These are phyloP conservation scores for Staphylotrichum tortipilum DNA, from an alignment of 495 filamentous ascomycete genomes.

Conservation along the genomic window DNA sequence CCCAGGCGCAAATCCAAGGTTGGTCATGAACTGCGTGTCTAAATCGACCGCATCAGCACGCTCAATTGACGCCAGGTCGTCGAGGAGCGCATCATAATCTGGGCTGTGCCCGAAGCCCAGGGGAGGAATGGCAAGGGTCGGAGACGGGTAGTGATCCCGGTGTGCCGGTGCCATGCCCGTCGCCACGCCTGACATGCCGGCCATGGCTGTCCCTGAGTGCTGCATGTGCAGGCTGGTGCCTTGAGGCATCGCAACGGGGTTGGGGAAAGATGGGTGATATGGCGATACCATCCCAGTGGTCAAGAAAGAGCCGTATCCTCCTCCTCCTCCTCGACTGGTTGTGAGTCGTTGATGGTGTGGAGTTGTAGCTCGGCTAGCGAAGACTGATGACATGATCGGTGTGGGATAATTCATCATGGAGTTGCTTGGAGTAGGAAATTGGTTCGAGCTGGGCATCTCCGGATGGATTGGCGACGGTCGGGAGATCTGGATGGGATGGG, in stretches of 20 bases:
- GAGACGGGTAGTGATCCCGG: conserved; percentile 16
- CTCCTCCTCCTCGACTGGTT: too few relatives aligned
- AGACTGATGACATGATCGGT: not conserved
- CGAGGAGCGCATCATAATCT: conserved; percentile 52
- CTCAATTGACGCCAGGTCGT: conserved; percentile 56
- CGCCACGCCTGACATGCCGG: not conserved
- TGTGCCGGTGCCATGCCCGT: not conserved
- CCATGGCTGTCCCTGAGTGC: not conserved
- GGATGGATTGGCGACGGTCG: not conserved
- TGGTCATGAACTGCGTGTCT: conserved; percentile 38
- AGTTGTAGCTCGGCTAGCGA: not conserved
- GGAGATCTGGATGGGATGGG: not conserved
- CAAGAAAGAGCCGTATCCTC: not conserved
- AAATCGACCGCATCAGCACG: conserved; percentile 46
- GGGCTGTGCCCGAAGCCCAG: conserved; percentile 8
- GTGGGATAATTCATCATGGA: not conserved
- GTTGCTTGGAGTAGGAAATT: not conserved
- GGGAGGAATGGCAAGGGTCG: conserved; percentile 4
- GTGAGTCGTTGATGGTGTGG: not conserved
- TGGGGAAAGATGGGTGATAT: not conserved
- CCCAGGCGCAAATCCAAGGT: conserved; percentile 48
- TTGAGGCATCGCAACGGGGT: not conserved
- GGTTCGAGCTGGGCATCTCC: not conserved
- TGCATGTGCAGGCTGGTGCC: not conserved
- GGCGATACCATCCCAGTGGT: not conserved